Evolutionary conservation across 208 protist genomes (phyloP), one percentile per base, ranked within the genome.

Genomic region (Angomonas deanei): DNA sequence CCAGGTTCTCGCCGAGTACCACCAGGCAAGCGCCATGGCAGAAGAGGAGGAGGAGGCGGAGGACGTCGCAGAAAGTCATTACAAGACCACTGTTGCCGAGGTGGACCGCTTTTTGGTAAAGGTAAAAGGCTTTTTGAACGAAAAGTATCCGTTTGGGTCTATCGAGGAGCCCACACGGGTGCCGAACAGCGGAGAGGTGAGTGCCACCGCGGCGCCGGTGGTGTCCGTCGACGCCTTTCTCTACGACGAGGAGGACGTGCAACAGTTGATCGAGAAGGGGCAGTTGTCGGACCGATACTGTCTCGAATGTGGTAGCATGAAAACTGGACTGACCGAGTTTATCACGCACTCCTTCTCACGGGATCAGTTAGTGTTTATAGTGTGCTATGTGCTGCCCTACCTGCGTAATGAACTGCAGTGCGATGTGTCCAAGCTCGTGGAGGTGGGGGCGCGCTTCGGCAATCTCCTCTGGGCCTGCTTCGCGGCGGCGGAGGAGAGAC

Each of bases 331-430:
- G 10, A 53, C 70, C 11, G 77, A 89, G 19, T 94, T 88, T 46
- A 90, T 94, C 53, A 91, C 88, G 19, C 88, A 94, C 71, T 90
- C 82, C 68, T 88, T 94, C 61, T 86, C 84, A 3, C 69, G 80
- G 47, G 82, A 94, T 26, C 83, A 94, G 61, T 73, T 94, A 13
- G 24, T 92, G 8, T 94, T 79, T 69, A 50, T 94, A 13, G 81
- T 70, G 39, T 86, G 80, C 66, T 89, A 73, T 68, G 68, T 92
- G 11, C 42, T 87, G 46, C 66, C 81, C 52, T 26, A 74, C n/a
- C 28, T 59, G 53, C 11, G 47, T 26, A 11, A 10, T 42, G 67
- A 2, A 39, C 32, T 49, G 8, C 32, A 19, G 31, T 28, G 24
- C 2, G 30, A 31, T 3, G n/a, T 49, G 4, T 32, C 38, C 15